These are phyloP conservation scores for Eucalyptus curtisii DNA, from an alignment of 345 rosid genomes.

Conservation along the genomic window DNA sequence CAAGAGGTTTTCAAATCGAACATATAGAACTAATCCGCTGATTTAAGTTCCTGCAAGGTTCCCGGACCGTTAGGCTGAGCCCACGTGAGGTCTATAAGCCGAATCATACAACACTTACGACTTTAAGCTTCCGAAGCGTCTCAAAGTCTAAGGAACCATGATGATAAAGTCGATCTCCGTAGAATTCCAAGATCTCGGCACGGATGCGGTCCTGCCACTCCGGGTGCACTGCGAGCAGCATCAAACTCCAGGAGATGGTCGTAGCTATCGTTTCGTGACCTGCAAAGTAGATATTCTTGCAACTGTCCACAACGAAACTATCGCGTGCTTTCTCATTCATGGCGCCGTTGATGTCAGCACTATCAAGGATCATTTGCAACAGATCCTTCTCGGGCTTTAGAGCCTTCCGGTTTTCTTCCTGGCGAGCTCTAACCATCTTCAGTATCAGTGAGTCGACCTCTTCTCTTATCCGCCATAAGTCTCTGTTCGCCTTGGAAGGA, in stretches of 20 bases:
- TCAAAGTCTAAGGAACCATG: background rate
- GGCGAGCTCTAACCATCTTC: conserved; percentile 1
- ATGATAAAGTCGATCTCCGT: background rate
- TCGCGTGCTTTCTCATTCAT: background rate
- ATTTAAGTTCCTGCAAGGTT: background rate
- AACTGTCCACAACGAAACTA: conserved; percentile 6
- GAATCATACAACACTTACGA: background rate
- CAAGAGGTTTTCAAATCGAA: background rate
- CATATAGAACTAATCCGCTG: background rate
- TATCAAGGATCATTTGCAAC: conserved; percentile 5
- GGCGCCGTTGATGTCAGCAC: background rate
- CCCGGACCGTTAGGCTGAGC: background rate
- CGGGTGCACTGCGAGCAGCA: conserved; percentile 17
- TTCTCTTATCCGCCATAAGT: conserved; percentile 1
- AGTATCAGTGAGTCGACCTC: conserved; percentile 4
- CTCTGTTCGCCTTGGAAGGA: conserved; percentile 1
- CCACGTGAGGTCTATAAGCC: background rate
- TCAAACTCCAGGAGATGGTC: conserved; percentile 16
- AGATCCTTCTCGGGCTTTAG: background rate
- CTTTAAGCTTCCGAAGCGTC: conserved; percentile 3
- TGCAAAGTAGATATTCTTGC: conserved; percentile 25
- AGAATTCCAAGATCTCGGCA: background rate
- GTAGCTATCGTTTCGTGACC: conserved; percentile 17
- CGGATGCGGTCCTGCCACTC: conserved; percentile 22
- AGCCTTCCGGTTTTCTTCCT: background rate